A percentile compares a stretch with the other conserved stretches of the same genome.
These are phyloP conservation scores for Calonectria ilicicola DNA, from an alignment of 2,329 filamentous ascomycete species.

Conservation along the genomic window DNA sequence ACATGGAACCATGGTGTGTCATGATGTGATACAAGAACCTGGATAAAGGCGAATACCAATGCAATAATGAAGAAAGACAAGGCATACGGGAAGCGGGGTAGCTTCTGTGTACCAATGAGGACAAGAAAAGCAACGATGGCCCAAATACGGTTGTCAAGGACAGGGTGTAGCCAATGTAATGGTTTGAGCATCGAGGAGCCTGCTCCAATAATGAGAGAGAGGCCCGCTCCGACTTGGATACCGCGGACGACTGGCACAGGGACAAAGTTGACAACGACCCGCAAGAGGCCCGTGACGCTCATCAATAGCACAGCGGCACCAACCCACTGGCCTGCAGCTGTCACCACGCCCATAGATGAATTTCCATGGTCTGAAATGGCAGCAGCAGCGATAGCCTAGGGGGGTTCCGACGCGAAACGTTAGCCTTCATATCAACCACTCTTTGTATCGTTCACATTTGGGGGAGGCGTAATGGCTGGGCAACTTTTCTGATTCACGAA, in stretches of 20 bases:
- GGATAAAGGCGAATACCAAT: conserved; percentile 69
- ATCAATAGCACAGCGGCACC: conserved; percentile 79
- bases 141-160: conserved; percentile 84
- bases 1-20: conserved; percentile 65
- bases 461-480: not conserved
- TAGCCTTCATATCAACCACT: not conserved
- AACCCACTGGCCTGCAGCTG: conserved; percentile 83
- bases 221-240: conserved; percentile 91
- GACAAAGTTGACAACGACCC: conserved; percentile 78
- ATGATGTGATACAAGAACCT: conserved; percentile 47
- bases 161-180: conserved; percentile 75
- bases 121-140: conserved; percentile 78
- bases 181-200: conserved; percentile 75
- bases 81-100: conserved; percentile 81
- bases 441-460: not conserved
- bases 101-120: conserved; percentile 75
- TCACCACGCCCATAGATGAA: conserved; percentile 67
- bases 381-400: conserved; percentile 85
- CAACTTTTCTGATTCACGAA: conserved; percentile 37
- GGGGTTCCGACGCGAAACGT: not conserved
- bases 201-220: conserved; percentile 84
- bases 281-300: conserved; percentile 82
- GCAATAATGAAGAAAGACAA: conserved; percentile 78
- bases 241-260: conserved; percentile 92
- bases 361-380: conserved; percentile 79